Evolutionary conservation across 2,329 filamentous ascomycete species (phyloP).

Genomic region (Colletotrichum sp.): DNA sequence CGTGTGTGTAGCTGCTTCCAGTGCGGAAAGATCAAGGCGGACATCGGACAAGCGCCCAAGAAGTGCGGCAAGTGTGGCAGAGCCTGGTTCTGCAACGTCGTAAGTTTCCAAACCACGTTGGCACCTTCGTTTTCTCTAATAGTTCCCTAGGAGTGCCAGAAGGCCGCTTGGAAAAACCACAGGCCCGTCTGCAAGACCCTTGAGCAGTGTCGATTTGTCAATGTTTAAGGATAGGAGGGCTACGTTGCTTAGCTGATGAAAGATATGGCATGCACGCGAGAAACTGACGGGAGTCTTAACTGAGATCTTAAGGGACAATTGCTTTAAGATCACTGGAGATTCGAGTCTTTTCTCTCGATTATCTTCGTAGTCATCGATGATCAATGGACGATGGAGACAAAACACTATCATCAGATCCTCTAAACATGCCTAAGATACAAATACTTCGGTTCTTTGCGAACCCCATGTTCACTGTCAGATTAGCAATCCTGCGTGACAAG

Average conservation of each 20-base stretch:
- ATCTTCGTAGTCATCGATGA: neutral
- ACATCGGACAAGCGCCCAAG: conserved; percentile 4
- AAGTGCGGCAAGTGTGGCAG: conserved; percentile 19
- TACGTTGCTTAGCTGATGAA: neutral
- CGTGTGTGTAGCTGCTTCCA: conserved; percentile 24
- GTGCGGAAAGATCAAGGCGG: conserved; percentile 24
- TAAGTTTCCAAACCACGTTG: neutral
- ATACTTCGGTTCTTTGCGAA: neutral
- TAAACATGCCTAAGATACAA: fast-evolving
- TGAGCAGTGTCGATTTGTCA: neutral
- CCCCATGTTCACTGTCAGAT: neutral
- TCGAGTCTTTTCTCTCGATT: neutral
- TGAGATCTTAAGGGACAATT: neutral
- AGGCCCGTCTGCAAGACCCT: neutral
- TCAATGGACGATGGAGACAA: neutral
- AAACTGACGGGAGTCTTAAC: neutral
- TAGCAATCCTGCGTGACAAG: neutral
- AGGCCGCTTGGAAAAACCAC: neutral
- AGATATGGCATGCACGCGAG: neutral
- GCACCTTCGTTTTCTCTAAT: neutral
- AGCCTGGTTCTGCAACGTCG: conserved; percentile 24
- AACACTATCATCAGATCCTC: neutral
- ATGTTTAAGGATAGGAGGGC: neutral
- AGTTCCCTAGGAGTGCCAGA: neutral
- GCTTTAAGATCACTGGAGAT: neutral